These are phyloP conservation scores for Pisolithus albus DNA, from an alignment of 768 basidiomycete genomes.

Conservation along the genomic window DNA sequence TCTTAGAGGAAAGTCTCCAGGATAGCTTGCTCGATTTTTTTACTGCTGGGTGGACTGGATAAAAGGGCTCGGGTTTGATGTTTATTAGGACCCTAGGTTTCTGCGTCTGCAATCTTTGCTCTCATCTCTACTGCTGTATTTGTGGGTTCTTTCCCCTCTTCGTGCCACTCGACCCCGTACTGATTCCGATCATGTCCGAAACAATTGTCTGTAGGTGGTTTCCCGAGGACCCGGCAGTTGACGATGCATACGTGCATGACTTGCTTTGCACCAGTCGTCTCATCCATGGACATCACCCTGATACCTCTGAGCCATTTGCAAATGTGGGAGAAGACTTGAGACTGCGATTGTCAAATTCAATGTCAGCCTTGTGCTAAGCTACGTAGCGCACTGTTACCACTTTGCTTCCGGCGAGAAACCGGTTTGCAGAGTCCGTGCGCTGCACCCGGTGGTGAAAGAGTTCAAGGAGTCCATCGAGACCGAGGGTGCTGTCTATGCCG, in stretches of 20 bases:
- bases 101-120: neutral
- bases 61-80: neutral
- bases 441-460: too few relatives aligned
- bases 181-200: neutral
- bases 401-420: neutral
- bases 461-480: constrained; percentile 13
- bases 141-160: too few relatives aligned
- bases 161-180: neutral
- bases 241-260: constrained; percentile 11
- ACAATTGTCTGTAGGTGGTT: constrained; percentile 10
- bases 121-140: too few relatives aligned
- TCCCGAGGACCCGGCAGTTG: constrained; percentile 9
- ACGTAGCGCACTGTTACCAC: neutral
- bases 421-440: too few relatives aligned
- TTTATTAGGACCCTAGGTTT: neutral
- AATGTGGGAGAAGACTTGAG: neutral
- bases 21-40: neutral
- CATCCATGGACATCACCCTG: neutral
- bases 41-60: neutral
- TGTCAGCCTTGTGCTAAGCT: neutral
- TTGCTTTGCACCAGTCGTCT: neutral
- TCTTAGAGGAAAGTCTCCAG: neutral
- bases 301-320: neutral
- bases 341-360: neutral
- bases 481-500: constrained; percentile 13